Evolutionary conservation across 768 basidiomycete species (phyloP), one percentile per base, ranked within the genome.

Genomic region (Vararia minispora): DNA sequence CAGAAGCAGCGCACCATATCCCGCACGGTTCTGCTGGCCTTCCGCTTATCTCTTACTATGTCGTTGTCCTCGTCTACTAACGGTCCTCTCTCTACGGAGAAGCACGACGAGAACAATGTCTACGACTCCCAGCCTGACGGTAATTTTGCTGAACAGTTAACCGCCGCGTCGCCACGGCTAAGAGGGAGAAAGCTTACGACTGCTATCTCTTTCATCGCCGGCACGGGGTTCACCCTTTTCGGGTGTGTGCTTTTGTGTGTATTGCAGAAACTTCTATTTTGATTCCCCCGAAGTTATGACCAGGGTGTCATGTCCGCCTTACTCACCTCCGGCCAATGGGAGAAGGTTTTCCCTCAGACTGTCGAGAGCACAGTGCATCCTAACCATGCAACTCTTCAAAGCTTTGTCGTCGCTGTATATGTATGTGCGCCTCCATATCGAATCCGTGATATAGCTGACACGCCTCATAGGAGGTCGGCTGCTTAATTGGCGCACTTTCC

Each of bases 231-330:
- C 52, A 76, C 71, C 9, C 59, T 74, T n/a, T 76, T 78, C 43
- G 77, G 79, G 64, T 72, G 46, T 34, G 61, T 45, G 16, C 28
- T 12, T 6, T 26, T 12, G 18, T 18, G 12, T 13, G 20, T 22
- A 21, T n/a, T 20, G 35, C 25, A 42, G 5, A 24, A 8, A 6
- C 27, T 9, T 29, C 30, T n/a, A 33, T 14, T 18, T n/a, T 18
- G 8, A 29, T 33, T 25, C 11, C 6, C 28, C 21, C n/a, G 13
- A 1, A 75, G 74, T 20, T 79, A 78, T 56, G 78, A 79, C 48
- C 79, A 79, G 51, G 77, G 76, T 29, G 78, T 79, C 23, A 76
- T 80, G 76, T 71, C 70, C n/a, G 74, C 76, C 13, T 58, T 79
- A 16, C 55, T 80, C 34, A 76, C 70, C 4, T 68, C 78, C 0